Conservation (phyloP, 2,329 filamentous ascomycete genomes). For the Claviceps quebecensis region DNA sequence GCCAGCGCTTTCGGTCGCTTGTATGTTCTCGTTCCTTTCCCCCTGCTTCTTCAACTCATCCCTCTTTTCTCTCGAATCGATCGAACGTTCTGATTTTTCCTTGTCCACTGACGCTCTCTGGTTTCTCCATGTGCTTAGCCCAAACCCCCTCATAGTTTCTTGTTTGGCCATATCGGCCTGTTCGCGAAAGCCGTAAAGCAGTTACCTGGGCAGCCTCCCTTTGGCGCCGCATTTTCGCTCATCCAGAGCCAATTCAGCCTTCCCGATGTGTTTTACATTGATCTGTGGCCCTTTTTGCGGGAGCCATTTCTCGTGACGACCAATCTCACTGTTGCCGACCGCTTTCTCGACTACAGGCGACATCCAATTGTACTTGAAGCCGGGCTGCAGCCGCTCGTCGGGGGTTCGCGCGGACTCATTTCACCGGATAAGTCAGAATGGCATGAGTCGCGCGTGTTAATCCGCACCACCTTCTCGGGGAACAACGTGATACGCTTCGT, state of each 20-base stretch:
- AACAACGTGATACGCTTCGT: slow-evolving; percentile 1
- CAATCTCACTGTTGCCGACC: not conserved
- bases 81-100: too few species aligned
- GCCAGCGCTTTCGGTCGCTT: not conserved
- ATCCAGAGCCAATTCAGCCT: not conserved
- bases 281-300: not conserved
- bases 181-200: not conserved
- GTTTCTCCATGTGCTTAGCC: not conserved
- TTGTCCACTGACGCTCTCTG: not conserved
- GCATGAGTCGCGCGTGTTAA: slow-evolving; percentile 1
- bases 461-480: not conserved
- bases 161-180: not conserved
- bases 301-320: not conserved
- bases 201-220: not conserved
- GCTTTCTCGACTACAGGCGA: slow-evolving; percentile 1
- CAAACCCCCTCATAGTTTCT: slow-evolving; percentile 1
- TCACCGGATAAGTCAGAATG: not conserved
- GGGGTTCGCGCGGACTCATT: not conserved
- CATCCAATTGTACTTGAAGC: not conserved
- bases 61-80: not conserved
- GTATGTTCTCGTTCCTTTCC: not conserved
- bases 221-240: not conserved
- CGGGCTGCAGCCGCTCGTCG: slow-evolving; percentile 1
- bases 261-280: slow-evolving; percentile 1
- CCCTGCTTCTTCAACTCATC: not conserved